Evolutionary conservation across 2,329 filamentous ascomycete genomes (phyloP).

Genomic region (Phoma sp.): DNA sequence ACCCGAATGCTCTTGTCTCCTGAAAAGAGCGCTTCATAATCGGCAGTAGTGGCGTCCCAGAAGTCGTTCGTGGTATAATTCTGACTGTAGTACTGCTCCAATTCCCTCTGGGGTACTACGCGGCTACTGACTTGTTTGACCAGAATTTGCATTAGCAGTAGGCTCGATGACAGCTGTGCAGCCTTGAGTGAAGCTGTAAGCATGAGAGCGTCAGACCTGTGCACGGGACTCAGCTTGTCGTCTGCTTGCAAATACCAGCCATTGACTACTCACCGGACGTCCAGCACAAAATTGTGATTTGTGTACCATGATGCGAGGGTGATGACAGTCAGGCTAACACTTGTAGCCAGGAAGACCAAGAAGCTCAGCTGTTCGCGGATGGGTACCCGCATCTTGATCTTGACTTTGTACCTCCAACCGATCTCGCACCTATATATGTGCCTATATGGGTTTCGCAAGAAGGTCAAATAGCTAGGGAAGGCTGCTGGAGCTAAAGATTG

Average conservation of each 20-base stretch:
- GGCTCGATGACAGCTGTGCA: constrained; percentile 76
- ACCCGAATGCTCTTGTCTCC: constrained; percentile 56
- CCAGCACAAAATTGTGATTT: constrained; percentile 18
- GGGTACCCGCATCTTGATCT: constrained; percentile 75
- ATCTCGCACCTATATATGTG: no score
- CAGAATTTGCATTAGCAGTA: constrained; percentile 78
- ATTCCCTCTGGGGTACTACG: constrained; percentile 59
- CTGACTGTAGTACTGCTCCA: constrained; percentile 60
- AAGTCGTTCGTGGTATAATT: constrained; percentile 59
- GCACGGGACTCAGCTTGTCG: no score
- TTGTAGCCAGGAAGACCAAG: constrained; percentile 76
- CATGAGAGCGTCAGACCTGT: constrained; percentile 65
- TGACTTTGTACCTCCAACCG: no score
- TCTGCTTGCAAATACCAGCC: no score
- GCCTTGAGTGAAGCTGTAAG: constrained; percentile 88
- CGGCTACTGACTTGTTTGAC: constrained; percentile 73
- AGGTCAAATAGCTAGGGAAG: no score
- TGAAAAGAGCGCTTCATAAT: constrained; percentile 74
- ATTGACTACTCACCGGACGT: constrained; percentile 6
- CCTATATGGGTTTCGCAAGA: no score
- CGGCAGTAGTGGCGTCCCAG: constrained; percentile 66
- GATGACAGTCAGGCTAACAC: constrained; percentile 77
- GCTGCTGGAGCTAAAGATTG: no score
- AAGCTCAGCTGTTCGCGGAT: constrained; percentile 86
- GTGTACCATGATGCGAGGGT: constrained; percentile 72